These are phyloP conservation scores for Cymbidium sinense DNA, from an alignment of 106 monocot species.

Conservation along the genomic window DNA sequence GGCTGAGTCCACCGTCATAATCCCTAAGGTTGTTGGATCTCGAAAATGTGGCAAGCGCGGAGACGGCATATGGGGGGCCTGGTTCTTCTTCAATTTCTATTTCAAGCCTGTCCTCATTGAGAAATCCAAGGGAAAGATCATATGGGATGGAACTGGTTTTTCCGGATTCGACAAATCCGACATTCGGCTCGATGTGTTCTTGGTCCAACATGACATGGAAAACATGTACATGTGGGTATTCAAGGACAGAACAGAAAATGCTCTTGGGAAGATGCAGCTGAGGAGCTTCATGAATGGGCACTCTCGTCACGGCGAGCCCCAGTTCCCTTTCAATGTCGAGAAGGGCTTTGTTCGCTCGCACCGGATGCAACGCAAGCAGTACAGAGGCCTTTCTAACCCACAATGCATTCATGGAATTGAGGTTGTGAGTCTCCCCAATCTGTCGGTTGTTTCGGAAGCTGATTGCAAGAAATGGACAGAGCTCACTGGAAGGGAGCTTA, in stretches of 20 bases:
- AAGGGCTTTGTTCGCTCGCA: slow-evolving; percentile 52
- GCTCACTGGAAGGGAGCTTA: slow-evolving; percentile 41
- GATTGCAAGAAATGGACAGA: slow-evolving; percentile 48
- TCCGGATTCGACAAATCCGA: slow-evolving; percentile 44
- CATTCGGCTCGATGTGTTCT: slow-evolving; percentile 37
- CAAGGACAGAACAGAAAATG: slow-evolving; percentile 46
- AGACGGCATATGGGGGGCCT: slow-evolving; percentile 58
- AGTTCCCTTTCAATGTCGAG: slow-evolving; percentile 47
- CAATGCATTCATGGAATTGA: slow-evolving; percentile 59
- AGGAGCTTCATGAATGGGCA: slow-evolving; percentile 63
- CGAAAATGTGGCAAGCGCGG: slow-evolving; percentile 41
- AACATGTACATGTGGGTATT: slow-evolving; percentile 68
- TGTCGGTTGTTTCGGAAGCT: slow-evolving; percentile 27
- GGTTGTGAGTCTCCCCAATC: slow-evolving; percentile 36
- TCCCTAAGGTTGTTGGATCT: slow-evolving; percentile 22
- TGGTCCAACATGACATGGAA: slow-evolving; percentile 62
- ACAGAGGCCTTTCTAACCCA: slow-evolving; percentile 50
- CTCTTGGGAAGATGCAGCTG: slow-evolving; percentile 53
- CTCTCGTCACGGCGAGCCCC: slow-evolving; percentile 43
- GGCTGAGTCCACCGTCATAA: slow-evolving; percentile 17
- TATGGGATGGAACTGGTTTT: slow-evolving; percentile 28
- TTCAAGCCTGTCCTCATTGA: slow-evolving; percentile 39
- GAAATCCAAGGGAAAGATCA: slow-evolving; percentile 39
- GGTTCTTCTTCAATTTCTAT: slow-evolving; percentile 69
- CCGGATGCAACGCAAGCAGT: slow-evolving; percentile 55